Evolutionary conservation across 495 filamentous ascomycete species (phyloP), one percentile per base, ranked within the genome.

Genomic region (Podospora bellae-mahoneyi): DNA sequence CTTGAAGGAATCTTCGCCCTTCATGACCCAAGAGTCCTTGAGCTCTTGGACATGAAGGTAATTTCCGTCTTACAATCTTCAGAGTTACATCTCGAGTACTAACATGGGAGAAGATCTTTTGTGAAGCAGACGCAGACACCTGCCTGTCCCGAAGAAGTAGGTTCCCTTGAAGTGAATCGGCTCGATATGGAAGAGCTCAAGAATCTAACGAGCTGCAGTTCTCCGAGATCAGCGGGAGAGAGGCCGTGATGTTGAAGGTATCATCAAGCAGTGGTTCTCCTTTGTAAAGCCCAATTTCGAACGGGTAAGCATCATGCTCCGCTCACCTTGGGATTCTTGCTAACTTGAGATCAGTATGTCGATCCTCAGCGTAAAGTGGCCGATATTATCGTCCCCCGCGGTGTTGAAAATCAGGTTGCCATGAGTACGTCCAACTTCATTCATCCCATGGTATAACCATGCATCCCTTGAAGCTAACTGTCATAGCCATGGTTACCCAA

Each of bases 251-350:
- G 88, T 97, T 66, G 92, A 97, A 70, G 95, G 95, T 54, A 94
- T 93, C 73, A 94, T 98, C 73, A 98, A 98, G 78, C 95, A 99
- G 78, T 99, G 95, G 95, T 97, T 97, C 75, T 77, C 77, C 48
- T 99, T 90, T 78, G 95, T 99, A 7, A 99, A 99, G 78, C 95
- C 95, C 4, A 97, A 97, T 68, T 97, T 93, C 71, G 90, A 93
- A 66, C 84, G 83, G 75, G 82, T 78, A 75, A 65, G 72, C 56
- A 1, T 34, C 39, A 10, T 18, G 53, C 60, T 55, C 66, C 27
- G 18, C n/a, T 4, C 23, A 4, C 26, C 4, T 2, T 60, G 7
- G 55, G 30, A 5, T 57, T 54, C 20, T 16, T 72, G 30, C 68
- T 5, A 20, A 27, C 60, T 1, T 20, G 5, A 19, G 1, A 18